Conservation (phyloP, 768 basidiomycete genomes). For the Leccinum sublutescens region DNA sequence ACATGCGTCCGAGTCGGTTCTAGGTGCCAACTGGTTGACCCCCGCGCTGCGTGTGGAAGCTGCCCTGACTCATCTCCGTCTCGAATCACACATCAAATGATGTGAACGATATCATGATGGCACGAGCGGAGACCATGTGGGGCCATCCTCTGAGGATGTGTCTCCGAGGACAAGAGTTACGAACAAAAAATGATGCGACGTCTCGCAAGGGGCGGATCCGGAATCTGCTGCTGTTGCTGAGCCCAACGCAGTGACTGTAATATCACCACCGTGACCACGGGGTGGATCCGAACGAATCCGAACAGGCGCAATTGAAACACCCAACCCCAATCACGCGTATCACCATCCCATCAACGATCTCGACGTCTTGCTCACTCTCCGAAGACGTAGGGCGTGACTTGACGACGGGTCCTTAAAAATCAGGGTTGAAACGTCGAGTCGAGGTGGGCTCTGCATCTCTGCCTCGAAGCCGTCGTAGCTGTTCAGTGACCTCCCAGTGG, state of each 20-base stretch:
- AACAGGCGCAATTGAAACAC: conserved; percentile 23
- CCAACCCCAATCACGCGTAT: background rate
- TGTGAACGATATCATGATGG: conserved; percentile 5
- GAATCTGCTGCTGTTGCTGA: background rate
- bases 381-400: background rate
- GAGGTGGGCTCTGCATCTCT: background rate
- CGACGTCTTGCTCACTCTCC: background rate
- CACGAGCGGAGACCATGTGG: background rate
- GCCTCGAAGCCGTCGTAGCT: background rate
- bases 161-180: conserved; percentile 19
- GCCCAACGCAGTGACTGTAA: background rate
- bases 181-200: background rate
- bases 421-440: background rate
- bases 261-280: background rate
- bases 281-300: background rate
- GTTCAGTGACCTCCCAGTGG: background rate
- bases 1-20: too few relatives aligned
- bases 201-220: background rate
- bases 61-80: too few relatives aligned
- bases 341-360: background rate
- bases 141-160: background rate
- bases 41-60: too few relatives aligned
- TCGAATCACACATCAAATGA: background rate
- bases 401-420: background rate
- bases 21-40: too few relatives aligned